Base-by-base conservation (phyloP, 495 filamentous ascomycete species). In the Aspergillus affinis region DNA sequence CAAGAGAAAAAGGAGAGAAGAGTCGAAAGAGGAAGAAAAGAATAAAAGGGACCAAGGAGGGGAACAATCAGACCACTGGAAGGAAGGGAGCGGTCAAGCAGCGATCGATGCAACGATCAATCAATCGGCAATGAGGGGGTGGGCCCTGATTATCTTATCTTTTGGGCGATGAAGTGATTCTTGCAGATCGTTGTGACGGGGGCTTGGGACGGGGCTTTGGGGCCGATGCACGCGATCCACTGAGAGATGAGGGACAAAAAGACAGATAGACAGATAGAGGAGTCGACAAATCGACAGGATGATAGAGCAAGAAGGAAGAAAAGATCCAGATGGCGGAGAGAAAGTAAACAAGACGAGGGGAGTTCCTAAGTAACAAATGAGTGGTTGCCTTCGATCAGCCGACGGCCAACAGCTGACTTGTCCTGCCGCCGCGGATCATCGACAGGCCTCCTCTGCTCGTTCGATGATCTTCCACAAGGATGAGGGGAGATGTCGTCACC, bases 1-100 rank as follows among this genome's bases (percentile, higher is more conserved):
- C 65, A 41, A 41, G 9, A 41, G 15, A 17, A 41, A 12, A 15
- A 12, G 36, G 3, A 41, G 10, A 15, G 66, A 68, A 66, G 65
- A 44, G 19, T 17, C 21, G 17, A 36, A 26, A 55, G 53, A 23
- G 19, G 53, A 19, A 13, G 19, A 55, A 21, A 32, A 36, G 20
- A 27, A 41, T 27, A 18, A 41, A 23, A 17, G 54, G 47, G 21
- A 57, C 12, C 19, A 30, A 32, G 45, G 18, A 51, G 47, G 53
- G 47, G 59, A 50, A 54, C 51, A 55, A 27, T 21, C 21, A 29
- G 26, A 19, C 21, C 26, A 54, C 51, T 21, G 48, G 48, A 51
- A 51, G 48, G 32, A 21, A 20, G 53, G 52, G 30, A 29, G 51
- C 50, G 61, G 56, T 45, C 20, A 32, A 29, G 30, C 18, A 29